Base-by-base conservation (phyloP, 129 eudicot genomes). In the Dittrichia graveolens region DNA sequence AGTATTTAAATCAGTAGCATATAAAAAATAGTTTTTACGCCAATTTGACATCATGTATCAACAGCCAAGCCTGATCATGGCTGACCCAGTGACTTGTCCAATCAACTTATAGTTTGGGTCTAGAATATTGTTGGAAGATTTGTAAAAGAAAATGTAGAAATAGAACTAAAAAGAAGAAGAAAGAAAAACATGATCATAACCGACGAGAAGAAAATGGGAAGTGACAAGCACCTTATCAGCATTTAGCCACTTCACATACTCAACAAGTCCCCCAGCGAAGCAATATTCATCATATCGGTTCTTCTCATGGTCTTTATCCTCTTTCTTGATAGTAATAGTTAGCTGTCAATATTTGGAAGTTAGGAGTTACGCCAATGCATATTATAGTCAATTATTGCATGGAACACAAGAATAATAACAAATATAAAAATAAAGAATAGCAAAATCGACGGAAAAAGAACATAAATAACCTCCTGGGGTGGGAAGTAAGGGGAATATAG, bases 161-260 rank as follows among this genome's bases (percentile, higher is more conserved):
- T 24, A 24, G 11, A 13, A 54, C 16, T 54, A 15, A 18, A 24
- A 35, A 38, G 7, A 64, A 0, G n/a, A 50, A 10, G 8, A 6
- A 12, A 49, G 57, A 72, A 34, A 14, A 24, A 24, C 8, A 9
- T 43, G 7, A 46, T 42, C 11, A 49, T 14, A 57, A 54, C 44
- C 56, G 52, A 63, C 19, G 49, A 19, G 1, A 24, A 0, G n/a
- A 24, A 64, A 45, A 71, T 8, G 34, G 12, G 41, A 38, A 78
- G 8, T 10, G 34, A 46, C 48, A 19, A 54, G 72, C 75, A 90
- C 97, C 97, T 95, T 95, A 75, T 95, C 99, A n/a, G 83, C 82
- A 77, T 95, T 95, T 65, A 95, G 88, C 97, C 97, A 95, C 69
- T 80, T 90, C 73, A 95, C 99, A 78, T 95, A 95, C 73, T 95